Conservation (phyloP, 345 rosid species). For the Microcos paniculata region DNA sequence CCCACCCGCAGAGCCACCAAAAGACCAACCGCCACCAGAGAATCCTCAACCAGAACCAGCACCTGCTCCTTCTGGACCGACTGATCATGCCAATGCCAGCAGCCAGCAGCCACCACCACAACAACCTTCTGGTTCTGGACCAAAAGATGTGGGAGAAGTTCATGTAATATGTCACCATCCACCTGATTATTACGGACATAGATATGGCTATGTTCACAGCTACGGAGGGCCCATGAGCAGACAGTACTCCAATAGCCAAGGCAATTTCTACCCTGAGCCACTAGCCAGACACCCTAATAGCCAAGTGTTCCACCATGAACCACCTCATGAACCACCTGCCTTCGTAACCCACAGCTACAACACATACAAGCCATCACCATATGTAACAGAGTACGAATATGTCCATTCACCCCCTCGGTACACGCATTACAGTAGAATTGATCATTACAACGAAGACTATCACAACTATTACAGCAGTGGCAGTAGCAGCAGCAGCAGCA, state of each 20-base stretch:
- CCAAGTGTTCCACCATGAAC: slow-evolving; percentile 27
- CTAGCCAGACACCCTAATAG: slow-evolving; percentile 24
- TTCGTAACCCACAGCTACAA: slow-evolving; percentile 58
- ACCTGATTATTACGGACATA: slow-evolving; percentile 41
- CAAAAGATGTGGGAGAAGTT: slow-evolving; percentile 52
- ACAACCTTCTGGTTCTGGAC: slow-evolving; percentile 28
- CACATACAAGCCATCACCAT: slow-evolving; percentile 54
- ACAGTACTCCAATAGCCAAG: not conserved
- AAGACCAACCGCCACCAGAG: slow-evolving; percentile 35
- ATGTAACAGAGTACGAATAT: slow-evolving; percentile 51
- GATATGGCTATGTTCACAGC: slow-evolving; percentile 21
- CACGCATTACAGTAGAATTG: slow-evolving; percentile 35
- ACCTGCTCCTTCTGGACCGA: slow-evolving; percentile 9
- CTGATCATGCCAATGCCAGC: slow-evolving; percentile 28
- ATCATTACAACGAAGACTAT: slow-evolving; percentile 36
- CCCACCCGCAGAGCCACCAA: slow-evolving; percentile 44
- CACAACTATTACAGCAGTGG: slow-evolving; percentile 24
- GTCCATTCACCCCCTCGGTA: slow-evolving; percentile 35
- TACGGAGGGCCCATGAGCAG: slow-evolving; percentile 25
- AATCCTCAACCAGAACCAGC: slow-evolving; percentile 36
- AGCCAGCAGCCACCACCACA: slow-evolving; percentile 27
- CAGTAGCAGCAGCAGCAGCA: slow-evolving; percentile 9
- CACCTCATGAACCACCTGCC: slow-evolving; percentile 22
- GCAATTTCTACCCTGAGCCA: slow-evolving; percentile 1
- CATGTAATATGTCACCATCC: slow-evolving; percentile 48